A percentile compares a stretch with the other conserved stretches of the same genome.
Evolutionary conservation across 2,329 filamentous ascomycete genomes (phyloP).

Genomic region (Colletotrichum lini): DNA sequence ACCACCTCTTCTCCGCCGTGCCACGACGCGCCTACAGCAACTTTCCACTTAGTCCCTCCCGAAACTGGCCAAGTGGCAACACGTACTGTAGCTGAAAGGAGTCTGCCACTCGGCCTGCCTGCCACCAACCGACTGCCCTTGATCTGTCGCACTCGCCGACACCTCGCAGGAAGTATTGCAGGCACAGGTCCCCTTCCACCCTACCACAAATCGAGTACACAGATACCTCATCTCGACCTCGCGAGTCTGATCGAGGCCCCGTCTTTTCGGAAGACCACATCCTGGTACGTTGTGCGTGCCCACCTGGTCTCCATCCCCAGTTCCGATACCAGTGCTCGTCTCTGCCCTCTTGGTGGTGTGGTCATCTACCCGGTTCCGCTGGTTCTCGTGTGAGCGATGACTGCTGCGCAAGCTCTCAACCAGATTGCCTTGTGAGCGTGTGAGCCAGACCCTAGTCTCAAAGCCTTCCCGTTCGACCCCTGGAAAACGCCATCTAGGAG

Average conservation of each 20-base stretch:
- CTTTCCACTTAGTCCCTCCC: constrained; percentile 8
- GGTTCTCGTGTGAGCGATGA: constrained; percentile 6
- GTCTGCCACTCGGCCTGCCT: constrained; percentile 16
- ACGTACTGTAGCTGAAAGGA: constrained; percentile 25
- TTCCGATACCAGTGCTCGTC: constrained; percentile 19
- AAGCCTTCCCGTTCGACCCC: constrained; percentile 42
- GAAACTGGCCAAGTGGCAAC: constrained; percentile 31
- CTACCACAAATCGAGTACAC: constrained; percentile 9
- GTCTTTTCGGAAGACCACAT: constrained; percentile 15
- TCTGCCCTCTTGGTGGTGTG: constrained; percentile 1
- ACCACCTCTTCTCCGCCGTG: constrained; percentile 9
- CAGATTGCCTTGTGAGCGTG: constrained; percentile 4
- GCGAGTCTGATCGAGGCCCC: constrained; percentile 14
- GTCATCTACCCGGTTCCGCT: constrained; percentile 12
- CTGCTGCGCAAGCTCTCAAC: not conserved
- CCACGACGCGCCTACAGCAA: constrained; percentile 17
- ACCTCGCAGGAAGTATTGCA: constrained; percentile 42
- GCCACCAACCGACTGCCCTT: constrained; percentile 14
- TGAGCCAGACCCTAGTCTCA: constrained; percentile 18
- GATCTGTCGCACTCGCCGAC: constrained; percentile 39
- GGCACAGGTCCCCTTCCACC: constrained; percentile 6
- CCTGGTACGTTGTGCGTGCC: constrained; percentile 21
- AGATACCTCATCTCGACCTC: not conserved
- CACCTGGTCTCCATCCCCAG: constrained; percentile 11
- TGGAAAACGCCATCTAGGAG: constrained; percentile 34